Evolutionary conservation across 257 asterid species (phyloP).

Genomic region (Solanum sejunctum): DNA sequence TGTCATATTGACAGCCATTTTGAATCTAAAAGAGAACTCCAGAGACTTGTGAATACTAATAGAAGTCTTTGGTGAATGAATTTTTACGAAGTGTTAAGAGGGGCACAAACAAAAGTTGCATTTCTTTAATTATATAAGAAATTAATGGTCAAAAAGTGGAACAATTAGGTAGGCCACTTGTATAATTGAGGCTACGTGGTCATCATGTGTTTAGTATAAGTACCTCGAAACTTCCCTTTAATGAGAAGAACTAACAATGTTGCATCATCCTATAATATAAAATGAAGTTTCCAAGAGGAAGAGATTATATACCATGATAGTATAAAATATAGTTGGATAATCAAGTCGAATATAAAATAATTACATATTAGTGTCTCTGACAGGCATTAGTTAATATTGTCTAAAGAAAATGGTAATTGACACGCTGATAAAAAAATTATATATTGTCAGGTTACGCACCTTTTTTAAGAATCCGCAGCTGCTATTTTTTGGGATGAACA

Average conservation of each 20-base stretch:
- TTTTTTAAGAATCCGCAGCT: too few species aligned
- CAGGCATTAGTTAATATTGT: background rate
- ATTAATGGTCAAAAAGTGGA: background rate
- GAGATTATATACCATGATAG: background rate
- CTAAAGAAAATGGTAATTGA: background rate
- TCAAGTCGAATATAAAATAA: background rate
- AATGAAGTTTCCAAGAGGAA: background rate
- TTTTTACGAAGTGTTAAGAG: background rate
- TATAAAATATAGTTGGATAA: background rate
- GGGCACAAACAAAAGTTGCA: background rate
- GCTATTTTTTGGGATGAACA: too few species aligned
- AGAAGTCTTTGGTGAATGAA: background rate
- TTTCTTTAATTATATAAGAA: background rate
- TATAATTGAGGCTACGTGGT: background rate
- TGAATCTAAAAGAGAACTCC: background rate
- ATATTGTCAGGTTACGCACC: too few species aligned
- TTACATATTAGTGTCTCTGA: background rate
- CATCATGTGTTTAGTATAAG: background rate
- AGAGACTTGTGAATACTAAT: background rate
- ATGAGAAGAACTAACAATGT: background rate
- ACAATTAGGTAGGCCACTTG: background rate
- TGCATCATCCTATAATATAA: background rate
- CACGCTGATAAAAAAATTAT: too few species aligned
- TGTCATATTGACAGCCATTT: background rate
- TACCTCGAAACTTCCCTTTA: background rate